These are phyloP conservation scores for Penicillium turbatum DNA, from an alignment of 495 filamentous ascomycete species.

Conservation along the genomic window DNA sequence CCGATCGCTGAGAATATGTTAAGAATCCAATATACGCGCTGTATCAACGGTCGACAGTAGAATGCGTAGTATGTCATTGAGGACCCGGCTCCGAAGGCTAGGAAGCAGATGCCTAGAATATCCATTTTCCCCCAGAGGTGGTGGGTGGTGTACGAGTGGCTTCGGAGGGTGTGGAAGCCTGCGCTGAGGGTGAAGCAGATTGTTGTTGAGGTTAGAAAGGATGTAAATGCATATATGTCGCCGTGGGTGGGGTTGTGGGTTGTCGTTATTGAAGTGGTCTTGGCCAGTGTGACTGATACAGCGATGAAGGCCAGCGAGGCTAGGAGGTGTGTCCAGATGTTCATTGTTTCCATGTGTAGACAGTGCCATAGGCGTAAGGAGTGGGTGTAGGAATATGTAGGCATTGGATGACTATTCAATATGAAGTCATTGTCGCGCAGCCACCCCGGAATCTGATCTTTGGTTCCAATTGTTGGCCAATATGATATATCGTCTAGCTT, in stretches of 20 bases:
- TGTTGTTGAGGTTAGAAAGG: conserved; percentile 9
- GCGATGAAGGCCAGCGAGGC: conserved; percentile 9
- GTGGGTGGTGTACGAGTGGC: conserved; percentile 14
- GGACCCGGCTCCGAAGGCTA: conserved; percentile 8
- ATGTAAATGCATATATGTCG: conserved; percentile 9
- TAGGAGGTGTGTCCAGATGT: conserved; percentile 17
- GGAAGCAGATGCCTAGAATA: conserved; percentile 12
- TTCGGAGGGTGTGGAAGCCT: conserved; percentile 13
- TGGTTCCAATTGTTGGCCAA: conserved; percentile 11
- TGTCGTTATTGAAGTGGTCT: neutral
- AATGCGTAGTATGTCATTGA: conserved; percentile 18
- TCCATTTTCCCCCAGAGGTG: conserved; percentile 14
- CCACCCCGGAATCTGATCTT: conserved; percentile 12
- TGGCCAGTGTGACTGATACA: neutral
- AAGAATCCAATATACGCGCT: conserved; percentile 4
- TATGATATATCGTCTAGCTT: neutral
- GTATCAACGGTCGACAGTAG: conserved; percentile 8
- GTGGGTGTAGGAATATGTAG: conserved; percentile 13
- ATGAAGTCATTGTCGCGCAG: conserved; percentile 19
- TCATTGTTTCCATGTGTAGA: conserved; percentile 18
- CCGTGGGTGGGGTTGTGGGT: neutral
- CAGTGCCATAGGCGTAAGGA: conserved; percentile 16
- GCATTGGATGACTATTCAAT: conserved; percentile 14
- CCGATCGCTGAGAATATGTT: conserved; percentile 6
- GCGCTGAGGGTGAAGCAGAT: conserved; percentile 9